These are phyloP conservation scores for Sicyos edulis DNA, from an alignment of 306 rosid genomes.

Conservation along the genomic window DNA sequence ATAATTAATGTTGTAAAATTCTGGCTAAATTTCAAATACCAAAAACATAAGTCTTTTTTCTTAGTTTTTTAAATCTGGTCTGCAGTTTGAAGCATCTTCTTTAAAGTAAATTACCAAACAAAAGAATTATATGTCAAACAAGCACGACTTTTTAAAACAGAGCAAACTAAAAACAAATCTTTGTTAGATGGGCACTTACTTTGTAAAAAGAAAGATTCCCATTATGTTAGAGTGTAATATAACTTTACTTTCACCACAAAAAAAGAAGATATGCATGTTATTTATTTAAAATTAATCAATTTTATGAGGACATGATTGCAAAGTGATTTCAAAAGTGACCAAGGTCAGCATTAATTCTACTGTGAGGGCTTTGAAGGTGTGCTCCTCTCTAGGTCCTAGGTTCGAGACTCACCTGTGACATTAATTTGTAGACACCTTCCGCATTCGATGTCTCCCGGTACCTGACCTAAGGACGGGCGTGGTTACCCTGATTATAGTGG, in stretches of 20 bases:
- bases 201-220: constrained; percentile 9
- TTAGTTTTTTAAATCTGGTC: not conserved
- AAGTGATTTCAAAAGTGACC: not conserved
- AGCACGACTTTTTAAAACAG: not conserved
- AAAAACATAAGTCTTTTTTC: not conserved
- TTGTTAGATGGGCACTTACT: not conserved
- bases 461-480: no score
- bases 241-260: not conserved
- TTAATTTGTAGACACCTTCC: no score
- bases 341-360: not conserved
- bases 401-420: no score
- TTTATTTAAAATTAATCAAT: not conserved
- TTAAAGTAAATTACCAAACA: not conserved
- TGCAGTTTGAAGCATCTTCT: not conserved
- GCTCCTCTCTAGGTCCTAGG: no score
- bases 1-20: not conserved
- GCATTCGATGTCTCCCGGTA: no score
- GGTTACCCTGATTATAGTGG: no score
- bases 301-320: constrained; percentile 1
- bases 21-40: not conserved
- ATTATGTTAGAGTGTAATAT: not conserved
- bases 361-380: no score
- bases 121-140: not conserved
- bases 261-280: not conserved
- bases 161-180: not conserved